Conservation (phyloP, 164 flowering plant genomes). For the Stephania yunnanensis region DNA sequence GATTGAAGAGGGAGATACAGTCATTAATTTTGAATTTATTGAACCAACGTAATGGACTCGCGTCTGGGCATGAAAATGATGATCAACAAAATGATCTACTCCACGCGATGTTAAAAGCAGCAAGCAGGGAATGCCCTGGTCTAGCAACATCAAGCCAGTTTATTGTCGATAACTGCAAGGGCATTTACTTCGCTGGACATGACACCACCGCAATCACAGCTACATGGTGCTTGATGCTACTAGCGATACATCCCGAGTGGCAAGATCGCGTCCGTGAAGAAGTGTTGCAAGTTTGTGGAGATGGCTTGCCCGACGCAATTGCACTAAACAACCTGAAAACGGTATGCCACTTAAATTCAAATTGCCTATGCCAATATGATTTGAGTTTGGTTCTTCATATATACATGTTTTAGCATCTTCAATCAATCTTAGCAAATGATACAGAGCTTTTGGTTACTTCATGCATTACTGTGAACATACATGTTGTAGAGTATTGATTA, state of each 20-base stretch:
- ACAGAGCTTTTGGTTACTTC: neutral
- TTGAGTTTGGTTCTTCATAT: neutral
- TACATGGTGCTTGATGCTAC: slow-evolving; percentile 25
- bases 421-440: neutral
- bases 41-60: slow-evolving; percentile 16
- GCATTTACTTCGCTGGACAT: slow-evolving; percentile 31
- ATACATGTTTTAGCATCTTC: neutral
- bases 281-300: slow-evolving; percentile 16
- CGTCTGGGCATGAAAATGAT: slow-evolving; percentile 7
- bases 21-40: slow-evolving; percentile 33
- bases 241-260: slow-evolving; percentile 9
- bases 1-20: slow-evolving; percentile 32
- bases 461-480: too few species aligned
- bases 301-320: slow-evolving; percentile 11
- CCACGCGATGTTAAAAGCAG: slow-evolving; percentile 39
- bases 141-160: slow-evolving; percentile 25
- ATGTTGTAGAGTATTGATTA: too few species aligned
- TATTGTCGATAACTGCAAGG: slow-evolving; percentile 63
- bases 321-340: slow-evolving; percentile 24
- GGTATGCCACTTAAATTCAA: slow-evolving; percentile 11
- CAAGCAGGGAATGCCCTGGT: slow-evolving; percentile 11
- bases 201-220: slow-evolving; percentile 24
- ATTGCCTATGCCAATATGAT: too few species aligned
- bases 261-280: slow-evolving; percentile 7
- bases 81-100: slow-evolving; percentile 27